Evolutionary conservation across 129 eudicot genomes (phyloP).

Genomic region (Flaveria robusta): DNA sequence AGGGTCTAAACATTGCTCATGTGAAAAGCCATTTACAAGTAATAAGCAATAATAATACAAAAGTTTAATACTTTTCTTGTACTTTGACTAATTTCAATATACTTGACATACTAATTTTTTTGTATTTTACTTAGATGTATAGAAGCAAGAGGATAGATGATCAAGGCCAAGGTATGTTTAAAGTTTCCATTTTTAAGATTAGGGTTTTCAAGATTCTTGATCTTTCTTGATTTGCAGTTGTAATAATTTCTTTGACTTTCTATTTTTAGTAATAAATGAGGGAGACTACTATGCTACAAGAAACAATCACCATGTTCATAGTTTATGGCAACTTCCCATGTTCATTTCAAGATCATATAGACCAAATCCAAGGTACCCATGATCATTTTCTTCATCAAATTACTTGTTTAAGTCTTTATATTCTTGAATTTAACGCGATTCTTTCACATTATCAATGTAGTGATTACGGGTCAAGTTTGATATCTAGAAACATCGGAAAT

Average conservation of each 20-base stretch:
- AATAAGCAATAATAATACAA: background rate
- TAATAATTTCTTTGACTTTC: slow-evolving; percentile 8
- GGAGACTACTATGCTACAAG: slow-evolving; percentile 38
- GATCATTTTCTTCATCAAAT: slow-evolving; percentile 5
- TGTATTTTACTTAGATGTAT: slow-evolving; percentile 44
- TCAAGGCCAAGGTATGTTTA: slow-evolving; percentile 46
- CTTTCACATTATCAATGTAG: slow-evolving; percentile 10
- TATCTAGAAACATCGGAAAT: slow-evolving; percentile 25
- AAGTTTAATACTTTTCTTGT: background rate
- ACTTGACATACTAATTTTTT: slow-evolving; percentile 9
- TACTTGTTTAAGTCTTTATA: background rate
- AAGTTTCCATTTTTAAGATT: slow-evolving; percentile 13
- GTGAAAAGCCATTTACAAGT: slow-evolving; percentile 62
- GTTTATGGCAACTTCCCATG: slow-evolving; percentile 45
- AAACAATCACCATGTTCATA: slow-evolving; percentile 32
- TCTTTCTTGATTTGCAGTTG: slow-evolving; percentile 18
- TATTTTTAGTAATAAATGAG: slow-evolving; percentile 41
- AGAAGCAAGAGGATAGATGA: slow-evolving; percentile 57
- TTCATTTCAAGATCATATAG: slow-evolving; percentile 37
- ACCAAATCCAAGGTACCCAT: slow-evolving; percentile 38
- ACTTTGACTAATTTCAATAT: background rate
- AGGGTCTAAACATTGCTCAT: slow-evolving; percentile 59
- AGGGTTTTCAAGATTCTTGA: slow-evolving; percentile 37
- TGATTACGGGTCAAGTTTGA: slow-evolving; percentile 18
- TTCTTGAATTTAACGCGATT: slow-evolving; percentile 15